Percentiles rank a stretch among this genome's conserved stretches.
These are phyloP conservation scores for Termitomyces sp. DNA, from an alignment of 768 basidiomycete genomes.

Conservation along the genomic window DNA sequence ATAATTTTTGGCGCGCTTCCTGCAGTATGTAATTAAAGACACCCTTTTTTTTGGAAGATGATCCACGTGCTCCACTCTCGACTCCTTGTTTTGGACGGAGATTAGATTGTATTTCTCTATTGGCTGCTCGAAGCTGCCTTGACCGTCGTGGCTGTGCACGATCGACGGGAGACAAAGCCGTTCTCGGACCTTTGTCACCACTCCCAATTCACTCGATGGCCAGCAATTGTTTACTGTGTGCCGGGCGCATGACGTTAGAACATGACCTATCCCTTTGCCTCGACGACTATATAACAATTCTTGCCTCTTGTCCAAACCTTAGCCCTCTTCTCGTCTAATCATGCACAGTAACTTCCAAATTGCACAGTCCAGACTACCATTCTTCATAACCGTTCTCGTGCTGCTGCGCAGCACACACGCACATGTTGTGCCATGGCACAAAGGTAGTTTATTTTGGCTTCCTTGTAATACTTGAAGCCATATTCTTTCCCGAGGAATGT, in stretches of 20 bases:
- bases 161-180: not conserved
- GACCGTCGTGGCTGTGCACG: constrained; percentile 6
- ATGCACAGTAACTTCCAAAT: not conserved
- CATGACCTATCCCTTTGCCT: not conserved
- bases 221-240: not conserved
- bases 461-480: not conserved
- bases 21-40: not conserved
- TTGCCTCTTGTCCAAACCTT: not conserved
- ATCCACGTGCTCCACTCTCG: not conserved
- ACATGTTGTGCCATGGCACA: constrained; percentile 15
- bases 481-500: constrained; percentile 29
- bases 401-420: constrained; percentile 11
- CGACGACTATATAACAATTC: not conserved
- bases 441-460: constrained; percentile 5
- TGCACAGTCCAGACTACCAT: not conserved
- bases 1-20: not conserved
- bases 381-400: constrained; percentile 2
- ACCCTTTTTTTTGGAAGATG: not conserved
- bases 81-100: not conserved
- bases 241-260: not conserved
- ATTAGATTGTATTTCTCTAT: not conserved
- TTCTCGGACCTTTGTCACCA: constrained; percentile 3
- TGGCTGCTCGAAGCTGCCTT: not conserved
- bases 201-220: not conserved
- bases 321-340: not conserved